These are phyloP conservation scores for Trypanosoma rangeli DNA, from an alignment of 208 protist genomes.

Conservation along the genomic window DNA sequence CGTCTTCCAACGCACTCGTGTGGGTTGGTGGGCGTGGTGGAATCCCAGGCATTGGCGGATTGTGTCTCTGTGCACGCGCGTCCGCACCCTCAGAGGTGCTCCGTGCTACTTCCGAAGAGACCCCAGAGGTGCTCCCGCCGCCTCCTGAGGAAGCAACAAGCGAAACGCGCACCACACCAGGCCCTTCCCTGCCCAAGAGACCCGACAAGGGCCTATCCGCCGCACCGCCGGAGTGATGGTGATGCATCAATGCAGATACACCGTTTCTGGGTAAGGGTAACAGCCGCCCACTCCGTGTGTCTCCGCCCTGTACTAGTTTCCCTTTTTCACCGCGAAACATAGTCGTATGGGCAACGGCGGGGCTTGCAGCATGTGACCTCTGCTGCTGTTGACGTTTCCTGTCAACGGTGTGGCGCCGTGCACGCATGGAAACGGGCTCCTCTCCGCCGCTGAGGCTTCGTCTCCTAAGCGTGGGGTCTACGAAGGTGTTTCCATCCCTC, in stretches of 20 bases:
- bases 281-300: slow-evolving; percentile 7
- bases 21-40: slow-evolving; percentile 15
- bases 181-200: background rate
- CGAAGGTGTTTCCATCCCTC: background rate
- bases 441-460: background rate
- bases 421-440: background rate
- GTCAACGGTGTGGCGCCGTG: background rate
- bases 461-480: background rate
- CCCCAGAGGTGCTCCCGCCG: background rate
- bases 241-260: slow-evolving; percentile 1
- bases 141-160: slow-evolving; percentile 10
- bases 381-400: background rate
- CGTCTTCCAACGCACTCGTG: background rate
- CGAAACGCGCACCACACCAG: slow-evolving; percentile 23
- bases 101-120: background rate
- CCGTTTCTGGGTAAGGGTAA: background rate
- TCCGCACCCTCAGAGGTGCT: background rate
- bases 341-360: background rate
- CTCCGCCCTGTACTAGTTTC: background rate
- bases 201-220: background rate
- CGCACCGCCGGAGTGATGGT: background rate
- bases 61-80: background rate
- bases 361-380: background rate
- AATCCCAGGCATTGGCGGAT: slow-evolving; percentile 4
- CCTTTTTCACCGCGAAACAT: background rate